Base-by-base conservation (phyloP, 768 basidiomycete genomes). In the Pleurotus salmoneostramineus region DNA sequence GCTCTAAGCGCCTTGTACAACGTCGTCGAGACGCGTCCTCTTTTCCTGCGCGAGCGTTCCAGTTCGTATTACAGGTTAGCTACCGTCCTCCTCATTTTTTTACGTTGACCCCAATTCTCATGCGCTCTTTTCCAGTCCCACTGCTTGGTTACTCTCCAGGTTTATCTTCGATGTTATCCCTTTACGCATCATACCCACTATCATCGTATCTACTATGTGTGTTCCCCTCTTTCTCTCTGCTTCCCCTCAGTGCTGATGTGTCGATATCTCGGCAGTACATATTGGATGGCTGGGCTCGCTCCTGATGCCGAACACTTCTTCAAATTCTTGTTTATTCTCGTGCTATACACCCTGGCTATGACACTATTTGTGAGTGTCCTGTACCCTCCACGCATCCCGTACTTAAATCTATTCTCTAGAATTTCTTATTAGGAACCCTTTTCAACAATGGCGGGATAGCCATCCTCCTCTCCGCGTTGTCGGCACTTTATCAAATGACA, bases 211-310 rank as follows among this genome's bases (percentile, higher is more conserved):
- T 3, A 85, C 91, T 3, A 91, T 95, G 89, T 93, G 62, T 66
- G 89, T 71, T 11, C 27, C 42, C 15, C 27, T 7, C 21, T 17
- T 11, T 42, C 10, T 33, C 48, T 36, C 3, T 36, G 46, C 14
- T 50, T 42, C 15, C 40, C 35, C 27, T 56, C 62, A 60, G 47
- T 27, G 21, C 64, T 51, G 14, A 61, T 33, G 17, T 57, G 5
- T 27, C 21, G 21, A 27, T 27, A 14, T 17, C 33, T 10, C n/a
- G 50, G 7, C 59, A 90, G 88, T 54, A 88, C 87, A n/a, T 94
- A 93, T 64, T 93, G 92, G 91, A 95, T 98, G 95, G 93, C 93
- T 2, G 95, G 95, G 10, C 82, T 98, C 3, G 81, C 91, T 1
- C 78, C 78, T 3, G 81, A 89, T 44, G 85, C 93, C 2, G 82